A percentile compares a stretch with the other conserved stretches of the same genome.
Conservation (phyloP, 164 flowering plant species). For the Liriodendron chinense region DNA sequence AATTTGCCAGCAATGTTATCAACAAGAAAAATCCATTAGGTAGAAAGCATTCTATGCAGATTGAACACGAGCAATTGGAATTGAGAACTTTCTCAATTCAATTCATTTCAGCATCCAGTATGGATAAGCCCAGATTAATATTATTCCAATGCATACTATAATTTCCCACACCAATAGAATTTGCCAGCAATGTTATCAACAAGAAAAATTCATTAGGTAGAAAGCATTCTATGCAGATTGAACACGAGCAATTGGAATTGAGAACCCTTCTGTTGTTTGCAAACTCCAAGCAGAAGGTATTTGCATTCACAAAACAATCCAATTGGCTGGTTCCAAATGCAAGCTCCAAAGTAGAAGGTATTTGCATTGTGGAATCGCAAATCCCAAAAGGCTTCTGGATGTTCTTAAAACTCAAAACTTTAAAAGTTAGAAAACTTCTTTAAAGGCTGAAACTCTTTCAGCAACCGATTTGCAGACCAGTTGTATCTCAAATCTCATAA, state of each 20-base stretch:
- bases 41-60: neutral
- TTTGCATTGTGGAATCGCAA: too few relatives aligned
- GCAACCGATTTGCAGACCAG: too few relatives aligned
- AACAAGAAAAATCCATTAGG: neutral
- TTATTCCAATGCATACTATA: conserved; percentile 67
- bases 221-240: neutral
- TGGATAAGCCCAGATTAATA: conserved; percentile 23
- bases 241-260: neutral
- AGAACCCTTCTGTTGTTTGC: neutral
- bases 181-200: conserved; percentile 53
- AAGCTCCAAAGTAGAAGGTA: too few relatives aligned
- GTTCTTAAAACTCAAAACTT: too few relatives aligned
- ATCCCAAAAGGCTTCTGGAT: too few relatives aligned
- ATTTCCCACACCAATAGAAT: conserved; percentile 76
- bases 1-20: conserved; percentile 61
- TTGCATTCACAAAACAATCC: too few relatives aligned
- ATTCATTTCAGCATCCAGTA: too few relatives aligned
- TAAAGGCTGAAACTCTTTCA: too few relatives aligned
- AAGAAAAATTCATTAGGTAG: neutral
- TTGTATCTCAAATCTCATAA: too few relatives aligned
- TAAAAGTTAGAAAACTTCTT: too few relatives aligned
- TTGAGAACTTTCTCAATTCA: too few relatives aligned
- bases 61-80: neutral
- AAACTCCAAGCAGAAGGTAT: neutral
- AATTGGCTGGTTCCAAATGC: too few relatives aligned